Conservation (phyloP, 768 basidiomycete species). For the Phylloporus rhodoxanthus region DNA sequence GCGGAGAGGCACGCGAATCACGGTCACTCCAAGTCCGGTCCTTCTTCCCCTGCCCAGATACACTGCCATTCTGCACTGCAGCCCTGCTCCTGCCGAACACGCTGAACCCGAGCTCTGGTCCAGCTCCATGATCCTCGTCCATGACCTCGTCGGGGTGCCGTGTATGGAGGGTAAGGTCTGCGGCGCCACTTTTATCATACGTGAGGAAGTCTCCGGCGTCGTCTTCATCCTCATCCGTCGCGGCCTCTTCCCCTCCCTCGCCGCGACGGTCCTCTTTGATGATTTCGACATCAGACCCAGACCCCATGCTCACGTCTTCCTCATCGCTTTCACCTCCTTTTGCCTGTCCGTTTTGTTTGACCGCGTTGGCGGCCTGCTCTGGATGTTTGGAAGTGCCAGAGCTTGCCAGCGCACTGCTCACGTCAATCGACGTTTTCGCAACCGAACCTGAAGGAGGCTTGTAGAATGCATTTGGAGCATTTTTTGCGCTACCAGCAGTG, state of each 20-base stretch:
- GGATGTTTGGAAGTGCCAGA: neutral
- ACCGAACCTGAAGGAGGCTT: constrained; percentile 37
- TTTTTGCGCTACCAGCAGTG: constrained; percentile 43
- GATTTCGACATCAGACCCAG: constrained; percentile 15
- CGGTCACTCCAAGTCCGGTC: neutral
- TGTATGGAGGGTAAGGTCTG: constrained; percentile 16
- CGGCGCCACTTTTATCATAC: constrained; percentile 12
- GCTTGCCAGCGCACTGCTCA: neutral
- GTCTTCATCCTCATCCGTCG: constrained; percentile 11
- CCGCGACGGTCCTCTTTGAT: constrained; percentile 2
- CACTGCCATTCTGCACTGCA: neutral
- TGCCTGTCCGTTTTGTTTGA: constrained; percentile 7
- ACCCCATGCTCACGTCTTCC: constrained; percentile 21
- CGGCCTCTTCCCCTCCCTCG: neutral
- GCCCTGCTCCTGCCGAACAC: constrained; percentile 14
- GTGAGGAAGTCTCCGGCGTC: constrained; percentile 17
- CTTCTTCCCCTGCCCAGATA: neutral
- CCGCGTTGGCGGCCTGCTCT: neutral
- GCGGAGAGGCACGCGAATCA: constrained; percentile 2
- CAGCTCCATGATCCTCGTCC: constrained; percentile 2
- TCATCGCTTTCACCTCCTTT: neutral
- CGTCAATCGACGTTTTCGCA: neutral
- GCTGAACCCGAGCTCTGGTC: constrained; percentile 16
- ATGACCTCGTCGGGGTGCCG: constrained; percentile 8
- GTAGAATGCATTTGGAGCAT: constrained; percentile 62